Evolutionary conservation across 1,284 basidiomycete species (phyloP).

Genomic region (Trichosporon coremiiforme): DNA sequence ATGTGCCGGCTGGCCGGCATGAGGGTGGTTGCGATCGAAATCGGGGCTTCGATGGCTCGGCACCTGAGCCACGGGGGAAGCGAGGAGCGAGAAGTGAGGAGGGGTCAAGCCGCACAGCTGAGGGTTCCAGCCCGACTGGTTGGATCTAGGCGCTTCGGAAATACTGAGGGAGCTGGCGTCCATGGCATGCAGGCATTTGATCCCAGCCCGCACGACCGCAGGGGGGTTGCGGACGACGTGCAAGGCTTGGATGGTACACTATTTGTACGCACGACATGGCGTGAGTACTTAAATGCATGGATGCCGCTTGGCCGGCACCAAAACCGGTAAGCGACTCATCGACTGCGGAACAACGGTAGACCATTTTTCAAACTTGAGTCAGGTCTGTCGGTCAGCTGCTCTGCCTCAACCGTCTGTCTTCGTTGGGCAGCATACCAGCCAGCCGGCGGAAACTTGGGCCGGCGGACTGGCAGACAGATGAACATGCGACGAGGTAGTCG

Average conservation of each 20-base stretch:
- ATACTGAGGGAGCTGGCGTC: neutral
- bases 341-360: neutral
- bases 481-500: neutral
- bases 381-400: neutral
- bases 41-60: too few species aligned
- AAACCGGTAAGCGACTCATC: constrained; percentile 18
- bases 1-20: too few species aligned
- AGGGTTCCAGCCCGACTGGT: neutral
- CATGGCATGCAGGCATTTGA: neutral
- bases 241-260: neutral
- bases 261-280: neutral
- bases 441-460: too few species aligned
- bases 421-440: too few species aligned
- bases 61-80: neutral
- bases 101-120: neutral
- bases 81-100: neutral
- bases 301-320: neutral
- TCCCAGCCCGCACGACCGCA: neutral
- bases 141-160: neutral
- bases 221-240: neutral
- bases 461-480: too few species aligned
- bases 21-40: neutral
- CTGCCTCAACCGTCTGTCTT: too few species aligned
- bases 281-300: neutral
- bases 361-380: neutral